phyloP scores from a whole-genome alignment of 2,329 filamentous ascomycete species.

The Cladosporium sp. region DNA sequence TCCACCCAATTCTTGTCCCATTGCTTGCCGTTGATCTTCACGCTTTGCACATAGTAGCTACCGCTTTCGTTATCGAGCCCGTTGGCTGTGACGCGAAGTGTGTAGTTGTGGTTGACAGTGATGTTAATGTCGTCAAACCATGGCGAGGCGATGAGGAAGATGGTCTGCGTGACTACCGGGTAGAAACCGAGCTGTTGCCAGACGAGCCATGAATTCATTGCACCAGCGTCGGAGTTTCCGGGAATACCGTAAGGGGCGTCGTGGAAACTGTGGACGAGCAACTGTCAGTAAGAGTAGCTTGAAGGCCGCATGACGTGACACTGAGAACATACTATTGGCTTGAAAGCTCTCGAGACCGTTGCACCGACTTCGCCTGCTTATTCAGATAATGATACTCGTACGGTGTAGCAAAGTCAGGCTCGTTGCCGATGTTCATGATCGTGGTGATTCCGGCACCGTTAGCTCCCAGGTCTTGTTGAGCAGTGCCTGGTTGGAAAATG shows the following conservation, averaged over 20 bases:
- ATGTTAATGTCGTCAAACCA: constrained; percentile 37
- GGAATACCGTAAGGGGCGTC: constrained; percentile 36
- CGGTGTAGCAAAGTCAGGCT: constrained; percentile 38
- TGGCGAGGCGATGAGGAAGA: constrained; percentile 50
- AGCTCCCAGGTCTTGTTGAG: constrained; percentile 38
- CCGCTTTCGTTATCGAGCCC: constrained; percentile 44
- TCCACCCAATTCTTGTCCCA: constrained; percentile 60
- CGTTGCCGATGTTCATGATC: constrained; percentile 42
- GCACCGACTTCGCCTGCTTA: constrained; percentile 36
- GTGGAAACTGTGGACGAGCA: constrained; percentile 26
- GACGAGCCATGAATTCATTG: constrained; percentile 36
- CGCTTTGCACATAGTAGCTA: constrained; percentile 55
- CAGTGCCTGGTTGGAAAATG: constrained; percentile 43
- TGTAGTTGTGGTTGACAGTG: constrained; percentile 35
- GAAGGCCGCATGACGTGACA: not conserved
- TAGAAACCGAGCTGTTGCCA: constrained; percentile 41
- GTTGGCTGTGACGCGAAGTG: constrained; percentile 51
- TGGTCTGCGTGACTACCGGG: constrained; percentile 45
- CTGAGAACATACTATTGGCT: constrained; percentile 30
- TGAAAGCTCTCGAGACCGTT: constrained; percentile 28
- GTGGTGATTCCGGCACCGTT: constrained; percentile 42
- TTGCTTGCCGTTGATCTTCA: constrained; percentile 54
- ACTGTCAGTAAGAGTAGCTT: constrained; percentile 23
- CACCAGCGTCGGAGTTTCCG: constrained; percentile 39
- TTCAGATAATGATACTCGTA: constrained; percentile 39